Conservation (phyloP, 495 filamentous ascomycete species). For the Trichoderma erinaceum region DNA sequence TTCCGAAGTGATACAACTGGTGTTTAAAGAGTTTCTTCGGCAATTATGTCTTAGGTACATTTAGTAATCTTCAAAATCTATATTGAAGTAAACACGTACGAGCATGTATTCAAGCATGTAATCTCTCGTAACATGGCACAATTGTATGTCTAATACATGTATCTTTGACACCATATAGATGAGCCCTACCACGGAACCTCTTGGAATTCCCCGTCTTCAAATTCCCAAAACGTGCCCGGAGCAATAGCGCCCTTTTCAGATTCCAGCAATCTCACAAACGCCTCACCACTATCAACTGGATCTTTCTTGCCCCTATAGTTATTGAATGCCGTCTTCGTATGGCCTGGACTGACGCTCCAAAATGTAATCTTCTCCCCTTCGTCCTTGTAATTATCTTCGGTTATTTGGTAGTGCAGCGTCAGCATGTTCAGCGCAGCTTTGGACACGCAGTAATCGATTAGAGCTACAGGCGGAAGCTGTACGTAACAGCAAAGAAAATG, state of each 20-base stretch:
- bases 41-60: too few relatives aligned
- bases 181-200: conserved; percentile 30
- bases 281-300: conserved; percentile 30
- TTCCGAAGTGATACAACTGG: too few relatives aligned
- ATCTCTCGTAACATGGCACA: too few relatives aligned
- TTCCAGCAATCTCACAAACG: conserved; percentile 27
- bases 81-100: too few relatives aligned
- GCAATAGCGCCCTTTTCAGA: conserved; percentile 24
- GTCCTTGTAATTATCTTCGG: conserved; percentile 22
- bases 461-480: conserved; percentile 21
- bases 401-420: conserved; percentile 29
- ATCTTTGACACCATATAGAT: neutral
- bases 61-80: too few relatives aligned
- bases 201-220: conserved; percentile 31
- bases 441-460: conserved; percentile 23
- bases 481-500: conserved; percentile 18
- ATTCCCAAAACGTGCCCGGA: conserved; percentile 29
- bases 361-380: conserved; percentile 24
- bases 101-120: too few relatives aligned
- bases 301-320: conserved; percentile 27
- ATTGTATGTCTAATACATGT: neutral
- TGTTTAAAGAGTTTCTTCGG: too few relatives aligned
- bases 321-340: conserved; percentile 37
- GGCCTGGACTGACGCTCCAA: conserved; percentile 26
- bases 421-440: conserved; percentile 34